phyloP scores from a whole-genome alignment of 1,284 basidiomycete species.

The Trichosporon coremiiforme region DNA sequence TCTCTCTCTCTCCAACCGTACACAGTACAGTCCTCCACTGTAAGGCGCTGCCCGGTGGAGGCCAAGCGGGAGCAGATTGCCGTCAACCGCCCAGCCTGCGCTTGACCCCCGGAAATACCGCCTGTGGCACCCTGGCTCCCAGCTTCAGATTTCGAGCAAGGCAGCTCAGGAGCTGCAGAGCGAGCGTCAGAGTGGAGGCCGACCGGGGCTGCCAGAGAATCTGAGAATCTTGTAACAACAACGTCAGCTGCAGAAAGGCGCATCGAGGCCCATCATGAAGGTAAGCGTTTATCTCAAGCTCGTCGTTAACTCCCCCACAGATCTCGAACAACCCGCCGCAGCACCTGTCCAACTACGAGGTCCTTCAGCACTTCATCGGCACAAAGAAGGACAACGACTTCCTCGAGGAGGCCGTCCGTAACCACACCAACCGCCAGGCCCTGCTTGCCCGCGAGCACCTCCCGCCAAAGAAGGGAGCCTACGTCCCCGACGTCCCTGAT shows the following conservation, averaged over 20 bases:
- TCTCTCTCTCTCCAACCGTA: no score
- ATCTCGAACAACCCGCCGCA: constrained; percentile 75
- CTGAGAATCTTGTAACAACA: constrained; percentile 11
- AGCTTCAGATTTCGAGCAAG: background rate
- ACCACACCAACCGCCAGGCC: constrained; percentile 27
- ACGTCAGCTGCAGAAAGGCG: background rate
- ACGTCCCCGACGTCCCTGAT: constrained; percentile 44
- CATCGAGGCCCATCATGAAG: constrained; percentile 27
- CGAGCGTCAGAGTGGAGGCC: constrained; percentile 1
- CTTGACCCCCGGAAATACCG: background rate
- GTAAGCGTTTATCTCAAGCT: background rate
- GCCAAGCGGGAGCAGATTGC: constrained; percentile 14
- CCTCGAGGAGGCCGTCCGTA: constrained; percentile 65
- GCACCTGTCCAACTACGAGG: constrained; percentile 82
- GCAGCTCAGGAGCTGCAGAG: background rate
- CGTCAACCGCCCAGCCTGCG: constrained; percentile 2
- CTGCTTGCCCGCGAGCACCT: constrained; percentile 25
- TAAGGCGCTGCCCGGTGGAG: background rate
- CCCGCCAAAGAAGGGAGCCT: constrained; percentile 21
- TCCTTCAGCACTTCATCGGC: constrained; percentile 73
- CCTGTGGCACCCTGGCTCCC: constrained; percentile 6
- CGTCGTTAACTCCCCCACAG: constrained; percentile 54
- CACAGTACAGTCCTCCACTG: background rate
- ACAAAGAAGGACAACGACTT: constrained; percentile 68
- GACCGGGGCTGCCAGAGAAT: background rate